phyloP scores from a whole-genome alignment of 2,329 filamentous ascomycete genomes.

The Trichocomaceae sp. region DNA sequence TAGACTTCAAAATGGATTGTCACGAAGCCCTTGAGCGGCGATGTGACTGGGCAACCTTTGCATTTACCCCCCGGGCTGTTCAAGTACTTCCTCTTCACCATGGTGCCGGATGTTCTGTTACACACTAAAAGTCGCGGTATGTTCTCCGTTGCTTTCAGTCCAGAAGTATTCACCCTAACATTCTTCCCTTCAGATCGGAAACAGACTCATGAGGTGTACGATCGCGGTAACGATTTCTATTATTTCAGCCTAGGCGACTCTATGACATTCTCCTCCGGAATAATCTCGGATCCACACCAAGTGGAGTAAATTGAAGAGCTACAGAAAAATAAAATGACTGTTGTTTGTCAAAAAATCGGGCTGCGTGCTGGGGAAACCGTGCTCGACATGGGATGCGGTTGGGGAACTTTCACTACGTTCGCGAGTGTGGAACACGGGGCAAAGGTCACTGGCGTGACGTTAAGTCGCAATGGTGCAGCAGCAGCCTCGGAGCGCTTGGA shows the following conservation, averaged over 20 bases:
- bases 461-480: slow-evolving; percentile 89
- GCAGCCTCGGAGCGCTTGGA: slow-evolving; percentile 90
- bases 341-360: slow-evolving; percentile 92
- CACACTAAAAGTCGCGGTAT: slow-evolving; percentile 81
- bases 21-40: slow-evolving; percentile 86
- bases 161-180: no score
- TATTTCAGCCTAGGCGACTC: slow-evolving; percentile 95
- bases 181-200: slow-evolving; percentile 40
- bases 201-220: slow-evolving; percentile 94
- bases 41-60: slow-evolving; percentile 94
- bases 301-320: slow-evolving; percentile 91
- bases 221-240: slow-evolving; percentile 96
- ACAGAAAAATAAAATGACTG: slow-evolving; percentile 92
- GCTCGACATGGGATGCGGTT: slow-evolving; percentile 94
- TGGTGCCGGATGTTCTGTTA: slow-evolving; percentile 84
- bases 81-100: slow-evolving; percentile 78
- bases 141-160: slow-evolving; percentile 17
- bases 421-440: slow-evolving; percentile 88
- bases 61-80: slow-evolving; percentile 75
- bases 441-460: slow-evolving; percentile 78
- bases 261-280: slow-evolving; percentile 96
- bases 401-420: slow-evolving; percentile 91
- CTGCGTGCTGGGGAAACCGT: slow-evolving; percentile 73
- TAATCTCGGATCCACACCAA: slow-evolving; percentile 76
- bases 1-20: slow-evolving; percentile 89